Conservation (phyloP, 176 grass and related monocot genomes). For the Oryza officinalis region DNA sequence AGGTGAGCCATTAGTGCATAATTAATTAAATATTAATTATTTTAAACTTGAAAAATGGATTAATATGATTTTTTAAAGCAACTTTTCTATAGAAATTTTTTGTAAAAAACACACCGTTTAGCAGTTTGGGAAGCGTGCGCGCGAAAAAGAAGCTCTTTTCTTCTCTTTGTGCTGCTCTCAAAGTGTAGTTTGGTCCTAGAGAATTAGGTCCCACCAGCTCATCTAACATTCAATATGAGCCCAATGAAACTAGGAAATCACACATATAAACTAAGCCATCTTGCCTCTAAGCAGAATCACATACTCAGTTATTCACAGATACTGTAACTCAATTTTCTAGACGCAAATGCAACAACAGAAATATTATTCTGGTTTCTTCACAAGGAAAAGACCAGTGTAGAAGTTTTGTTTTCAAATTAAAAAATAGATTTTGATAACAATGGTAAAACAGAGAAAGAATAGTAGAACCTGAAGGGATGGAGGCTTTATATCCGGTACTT, state of each 20-base stretch:
- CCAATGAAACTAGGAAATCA: background rate
- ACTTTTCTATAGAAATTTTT: too few species aligned
- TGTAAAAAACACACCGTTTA: too few species aligned
- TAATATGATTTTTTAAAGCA: too few species aligned
- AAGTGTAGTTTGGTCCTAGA: background rate
- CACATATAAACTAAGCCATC: background rate
- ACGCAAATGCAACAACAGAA: conserved; percentile 5
- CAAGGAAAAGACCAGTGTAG: conserved; percentile 2
- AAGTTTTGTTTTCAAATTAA: background rate
- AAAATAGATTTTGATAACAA: conserved; percentile 25
- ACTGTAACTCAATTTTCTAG: conserved; percentile 15
- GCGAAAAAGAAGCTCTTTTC: too few species aligned
- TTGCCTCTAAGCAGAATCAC: background rate
- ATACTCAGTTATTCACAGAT: too few species aligned
- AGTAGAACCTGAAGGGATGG: conserved; percentile 89
- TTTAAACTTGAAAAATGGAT: too few species aligned
- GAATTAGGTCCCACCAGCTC: background rate
- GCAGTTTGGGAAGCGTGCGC: too few species aligned
- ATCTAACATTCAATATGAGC: background rate
- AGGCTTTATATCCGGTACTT: conserved; percentile 80
- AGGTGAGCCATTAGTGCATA: too few species aligned
- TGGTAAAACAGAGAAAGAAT: conserved; percentile 13
- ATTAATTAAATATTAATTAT: too few species aligned
- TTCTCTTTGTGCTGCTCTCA: too few species aligned
- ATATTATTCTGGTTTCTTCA: background rate